These are phyloP conservation scores for Decorospora gaudefroyi DNA, from an alignment of 2,329 filamentous ascomycete genomes.

Conservation along the genomic window DNA sequence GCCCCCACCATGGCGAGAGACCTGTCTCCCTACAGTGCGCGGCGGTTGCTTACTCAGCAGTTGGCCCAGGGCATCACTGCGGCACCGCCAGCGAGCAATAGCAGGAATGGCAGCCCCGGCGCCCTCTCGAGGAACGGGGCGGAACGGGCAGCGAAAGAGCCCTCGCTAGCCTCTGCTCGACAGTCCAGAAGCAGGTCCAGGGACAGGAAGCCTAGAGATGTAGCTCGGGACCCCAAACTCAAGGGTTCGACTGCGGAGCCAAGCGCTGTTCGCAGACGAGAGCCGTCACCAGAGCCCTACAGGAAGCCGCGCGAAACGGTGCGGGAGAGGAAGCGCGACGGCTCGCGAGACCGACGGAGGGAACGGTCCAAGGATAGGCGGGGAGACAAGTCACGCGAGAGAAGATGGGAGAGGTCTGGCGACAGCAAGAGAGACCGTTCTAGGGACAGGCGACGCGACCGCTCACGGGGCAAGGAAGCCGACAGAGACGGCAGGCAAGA, in stretches of 20 bases:
- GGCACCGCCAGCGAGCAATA: conserved; percentile 21
- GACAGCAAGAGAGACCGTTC: conserved; percentile 21
- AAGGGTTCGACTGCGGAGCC: conserved; percentile 21
- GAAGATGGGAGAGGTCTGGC: conserved; percentile 13
- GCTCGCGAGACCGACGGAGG: conserved; percentile 15
- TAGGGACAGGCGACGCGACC: conserved; percentile 24
- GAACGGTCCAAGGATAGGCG: conserved; percentile 23
- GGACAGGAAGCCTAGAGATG: conserved; percentile 14
- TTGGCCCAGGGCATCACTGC: conserved; percentile 23
- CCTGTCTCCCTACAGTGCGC: conserved; percentile 41
- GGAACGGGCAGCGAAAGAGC: conserved; percentile 18
- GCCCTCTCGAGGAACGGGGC: conserved; percentile 12
- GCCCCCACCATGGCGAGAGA: conserved; percentile 32
- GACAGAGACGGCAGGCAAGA: conserved; percentile 25
- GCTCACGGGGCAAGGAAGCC: conserved; percentile 21
- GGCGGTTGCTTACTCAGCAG: conserved; percentile 37
- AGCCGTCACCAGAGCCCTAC: conserved; percentile 38
- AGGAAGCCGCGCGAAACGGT: conserved; percentile 27
- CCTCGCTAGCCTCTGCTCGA: conserved; percentile 12
- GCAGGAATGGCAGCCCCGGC: conserved; percentile 22
- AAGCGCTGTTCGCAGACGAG: conserved; percentile 15
- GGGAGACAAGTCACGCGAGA: conserved; percentile 23
- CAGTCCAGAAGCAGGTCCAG: conserved; percentile 24
- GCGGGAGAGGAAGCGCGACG: conserved; percentile 19
- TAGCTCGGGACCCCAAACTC: conserved; percentile 19